A percentile compares a stretch with the other conserved stretches of the same genome.
These are phyloP conservation scores for Sphagnum tenellum DNA, from an alignment of 225 moss, liverwort and hornwort genomes.

Conservation along the genomic window DNA sequence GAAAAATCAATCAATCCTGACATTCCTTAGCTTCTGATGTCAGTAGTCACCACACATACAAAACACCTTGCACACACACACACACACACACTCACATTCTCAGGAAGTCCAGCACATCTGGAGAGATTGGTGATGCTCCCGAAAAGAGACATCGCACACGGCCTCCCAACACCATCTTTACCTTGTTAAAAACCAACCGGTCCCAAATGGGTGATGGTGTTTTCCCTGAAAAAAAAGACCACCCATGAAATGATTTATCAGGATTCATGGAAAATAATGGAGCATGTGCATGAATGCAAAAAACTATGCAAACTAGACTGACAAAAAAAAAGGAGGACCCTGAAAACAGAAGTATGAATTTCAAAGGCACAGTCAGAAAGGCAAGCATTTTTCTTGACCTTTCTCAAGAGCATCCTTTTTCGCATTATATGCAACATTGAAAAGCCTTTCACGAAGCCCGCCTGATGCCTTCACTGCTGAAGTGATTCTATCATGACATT, in stretches of 20 bases:
- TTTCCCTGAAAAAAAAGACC: constrained; percentile 42
- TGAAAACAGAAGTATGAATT: too few relatives aligned
- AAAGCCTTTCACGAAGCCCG: constrained; percentile 73
- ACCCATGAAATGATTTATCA: not conserved
- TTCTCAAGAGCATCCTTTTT: constrained; percentile 76
- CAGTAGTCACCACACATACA: too few relatives aligned
- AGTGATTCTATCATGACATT: constrained; percentile 36
- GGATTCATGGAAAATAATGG: too few relatives aligned
- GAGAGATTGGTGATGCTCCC: constrained; percentile 90
- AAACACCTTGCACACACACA: too few relatives aligned
- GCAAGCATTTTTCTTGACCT: constrained; percentile 10
- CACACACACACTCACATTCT: constrained; percentile 38
- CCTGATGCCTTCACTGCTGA: constrained; percentile 70
- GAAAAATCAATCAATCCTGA: too few relatives aligned
- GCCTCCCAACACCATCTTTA: constrained; percentile 73
- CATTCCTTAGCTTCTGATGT: too few relatives aligned
- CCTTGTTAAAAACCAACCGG: constrained; percentile 88
- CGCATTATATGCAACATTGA: constrained; percentile 78
- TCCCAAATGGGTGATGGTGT: constrained; percentile 92
- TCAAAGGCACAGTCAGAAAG: too few relatives aligned
- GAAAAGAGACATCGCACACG: constrained; percentile 76
- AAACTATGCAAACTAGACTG: too few relatives aligned
- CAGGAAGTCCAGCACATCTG: constrained; percentile 82
- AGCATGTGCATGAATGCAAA: too few relatives aligned
- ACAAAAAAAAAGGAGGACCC: too few relatives aligned